Evolutionary conservation across 1,284 basidiomycete genomes (phyloP), one percentile per base, ranked within the genome.

Genomic region (Irpex lacteus): DNA sequence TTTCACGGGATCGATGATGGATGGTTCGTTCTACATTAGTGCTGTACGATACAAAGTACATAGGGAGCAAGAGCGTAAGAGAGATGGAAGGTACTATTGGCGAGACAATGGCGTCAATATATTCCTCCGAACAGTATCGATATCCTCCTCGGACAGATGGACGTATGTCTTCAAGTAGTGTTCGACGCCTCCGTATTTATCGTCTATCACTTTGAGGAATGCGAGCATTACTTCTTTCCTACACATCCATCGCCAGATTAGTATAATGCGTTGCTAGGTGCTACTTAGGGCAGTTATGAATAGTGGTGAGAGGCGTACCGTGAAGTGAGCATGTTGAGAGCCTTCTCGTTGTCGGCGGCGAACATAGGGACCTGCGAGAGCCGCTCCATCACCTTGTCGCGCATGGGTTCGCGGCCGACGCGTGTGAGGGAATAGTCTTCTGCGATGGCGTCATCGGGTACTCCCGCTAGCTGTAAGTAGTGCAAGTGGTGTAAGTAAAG

Each of bases 251-350:
- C n/a, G n/a, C n/a, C n/a, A n/a, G n/a, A n/a, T n/a, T n/a, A n/a
- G 5, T 9, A 26, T 26, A 15, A 13, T 47, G 4, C 4, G 6
- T 13, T 40, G 58, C 15, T 26, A 9, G 56, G 9, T n/a, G 6
- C 40, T 18, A 34, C 19, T 32, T 4, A 19, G 18, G n/a, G 9
- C 5, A 63, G 32, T 3, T 32, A 32, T n/a, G n/a, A n/a, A n/a
- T 32, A 32, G 9, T n/a, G 13, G 21, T 36, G 6, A 57, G 7
- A 37, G 15, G 68, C 80, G 63, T 72, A 90, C 90, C 88, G 82
- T 69, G 89, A 91, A 3, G 87, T 85, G 56, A 92, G 84, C 90
- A 92, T 91, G 67, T 90, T 91, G 13, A 90, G 76, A 1, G 89
- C 90, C 21, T 89, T 88, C 63, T 90, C 84, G 55, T 81, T 85